Percentiles rank a stretch among this genome's conserved stretches.
phyloP scores from a whole-genome alignment of 768 basidiomycete genomes.

The Dioszegia aurantiaca region DNA sequence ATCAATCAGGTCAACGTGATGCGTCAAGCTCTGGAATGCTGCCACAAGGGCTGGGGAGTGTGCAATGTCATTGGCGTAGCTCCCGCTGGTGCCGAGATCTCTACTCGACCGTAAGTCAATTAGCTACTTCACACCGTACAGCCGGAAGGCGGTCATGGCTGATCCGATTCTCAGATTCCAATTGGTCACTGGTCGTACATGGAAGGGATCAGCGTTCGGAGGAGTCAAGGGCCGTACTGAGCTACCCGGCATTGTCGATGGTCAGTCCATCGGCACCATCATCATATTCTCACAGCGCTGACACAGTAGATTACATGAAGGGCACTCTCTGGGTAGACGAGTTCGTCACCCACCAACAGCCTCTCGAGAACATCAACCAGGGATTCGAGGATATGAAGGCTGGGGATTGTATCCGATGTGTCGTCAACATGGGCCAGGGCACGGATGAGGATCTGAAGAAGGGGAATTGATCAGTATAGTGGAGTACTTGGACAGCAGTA shows the following conservation, averaged over 20 bases:
- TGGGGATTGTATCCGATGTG: slow-evolving; percentile 89
- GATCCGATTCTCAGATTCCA: slow-evolving; percentile 29
- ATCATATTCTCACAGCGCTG: not conserved
- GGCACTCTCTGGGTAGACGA: slow-evolving; percentile 68
- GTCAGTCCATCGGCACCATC: slow-evolving; percentile 53
- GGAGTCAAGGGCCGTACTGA: slow-evolving; percentile 98
- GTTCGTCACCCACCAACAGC: slow-evolving; percentile 85
- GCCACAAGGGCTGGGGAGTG: slow-evolving; percentile 99
- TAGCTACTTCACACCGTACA: not conserved
- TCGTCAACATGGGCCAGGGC: slow-evolving; percentile 72
- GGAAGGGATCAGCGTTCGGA: slow-evolving; percentile 94
- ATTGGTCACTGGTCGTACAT: slow-evolving; percentile 55
- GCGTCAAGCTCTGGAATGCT: slow-evolving; percentile 94
- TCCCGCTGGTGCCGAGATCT: slow-evolving; percentile 91
- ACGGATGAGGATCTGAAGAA: slow-evolving; percentile 20
- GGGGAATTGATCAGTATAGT: not conserved
- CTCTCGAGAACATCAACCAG: slow-evolving; percentile 70
- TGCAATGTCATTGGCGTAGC: slow-evolving; percentile 95
- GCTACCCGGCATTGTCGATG: slow-evolving; percentile 86
- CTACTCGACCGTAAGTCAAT: slow-evolving; percentile 71
- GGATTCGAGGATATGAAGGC: slow-evolving; percentile 96
- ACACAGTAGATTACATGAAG: slow-evolving; percentile 48
- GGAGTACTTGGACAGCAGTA: not conserved
- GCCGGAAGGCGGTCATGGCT: not conserved
- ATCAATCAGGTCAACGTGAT: slow-evolving; percentile 73